phyloP scores from a whole-genome alignment of 257 asterid species.

The Gynochthodes officinalis region DNA sequence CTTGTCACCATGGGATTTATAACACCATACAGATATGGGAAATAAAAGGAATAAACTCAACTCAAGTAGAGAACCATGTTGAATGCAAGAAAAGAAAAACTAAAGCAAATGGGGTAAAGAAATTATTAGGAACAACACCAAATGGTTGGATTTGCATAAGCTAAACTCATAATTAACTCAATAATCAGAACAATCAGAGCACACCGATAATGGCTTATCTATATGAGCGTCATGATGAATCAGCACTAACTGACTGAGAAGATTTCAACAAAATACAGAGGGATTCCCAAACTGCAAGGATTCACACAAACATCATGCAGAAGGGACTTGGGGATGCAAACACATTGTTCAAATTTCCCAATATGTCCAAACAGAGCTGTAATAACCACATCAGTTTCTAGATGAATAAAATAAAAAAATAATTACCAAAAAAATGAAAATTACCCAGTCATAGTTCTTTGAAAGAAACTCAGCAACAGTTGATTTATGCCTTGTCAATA shows the following conservation, averaged over 20 bases:
- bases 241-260: too few relatives aligned
- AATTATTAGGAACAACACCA: background rate
- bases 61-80: background rate
- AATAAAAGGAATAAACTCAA: background rate
- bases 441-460: slow-evolving; percentile 91
- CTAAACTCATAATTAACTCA: background rate
- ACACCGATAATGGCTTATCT: background rate
- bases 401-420: background rate
- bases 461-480: slow-evolving; percentile 92
- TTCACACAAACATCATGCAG: background rate
- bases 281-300: background rate
- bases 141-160: background rate
- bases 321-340: background rate
- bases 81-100: background rate
- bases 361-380: background rate
- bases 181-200: background rate
- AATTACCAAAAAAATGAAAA: background rate
- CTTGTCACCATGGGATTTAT: background rate
- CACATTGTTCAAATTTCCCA: background rate
- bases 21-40: background rate
- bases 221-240: background rate
- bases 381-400: background rate
- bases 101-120: background rate
- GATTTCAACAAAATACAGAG: too few relatives aligned
- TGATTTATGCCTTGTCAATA: slow-evolving; percentile 92